These are phyloP conservation scores for Ganoderma lucidum DNA, from an alignment of 1,284 basidiomycete genomes.

Conservation along the genomic window DNA sequence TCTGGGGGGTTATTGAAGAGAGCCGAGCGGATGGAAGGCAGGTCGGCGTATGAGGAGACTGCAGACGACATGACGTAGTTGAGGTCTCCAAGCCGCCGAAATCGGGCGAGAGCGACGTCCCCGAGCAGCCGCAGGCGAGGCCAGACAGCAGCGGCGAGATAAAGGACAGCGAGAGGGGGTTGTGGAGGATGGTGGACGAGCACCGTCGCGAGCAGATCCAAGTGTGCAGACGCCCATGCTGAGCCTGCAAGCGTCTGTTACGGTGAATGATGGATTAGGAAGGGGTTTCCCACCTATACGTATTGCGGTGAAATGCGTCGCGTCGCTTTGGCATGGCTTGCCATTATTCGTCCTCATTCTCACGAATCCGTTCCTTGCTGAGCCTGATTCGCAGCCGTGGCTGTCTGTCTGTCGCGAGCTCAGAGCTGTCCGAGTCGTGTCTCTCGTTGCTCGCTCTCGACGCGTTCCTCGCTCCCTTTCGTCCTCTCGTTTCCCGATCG, in stretches of 20 bases:
- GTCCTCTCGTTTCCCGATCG: too few species aligned
- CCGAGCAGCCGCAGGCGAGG: conserved; percentile 14
- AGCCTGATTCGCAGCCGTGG: too few species aligned
- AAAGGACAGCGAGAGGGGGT: conserved; percentile 17
- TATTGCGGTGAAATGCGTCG: conserved; percentile 7
- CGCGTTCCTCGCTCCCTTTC: too few species aligned
- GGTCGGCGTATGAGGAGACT: too few species aligned
- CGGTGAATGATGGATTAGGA: conserved; percentile 18
- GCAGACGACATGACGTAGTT: conserved; percentile 48
- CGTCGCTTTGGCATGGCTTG: too few species aligned
- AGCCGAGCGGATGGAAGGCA: too few species aligned
- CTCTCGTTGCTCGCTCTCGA: too few species aligned
- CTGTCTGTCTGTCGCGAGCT: neutral
- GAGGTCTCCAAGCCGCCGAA: conserved; percentile 20
- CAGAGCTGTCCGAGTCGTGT: too few species aligned
- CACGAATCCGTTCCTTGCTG: conserved; percentile 8
- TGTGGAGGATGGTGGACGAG: conserved; percentile 26
- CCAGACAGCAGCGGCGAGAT: conserved; percentile 17
- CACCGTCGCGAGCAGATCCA: conserved; percentile 38
- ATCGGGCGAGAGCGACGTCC: conserved; percentile 16
- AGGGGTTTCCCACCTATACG: conserved; percentile 29
- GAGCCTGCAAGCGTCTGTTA: conserved; percentile 28
- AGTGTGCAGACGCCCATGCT: conserved; percentile 32
- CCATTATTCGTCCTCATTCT: neutral
- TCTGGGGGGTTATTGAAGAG: too few species aligned